Evolutionary conservation across 2,329 filamentous ascomycete genomes (phyloP).

Genomic region (Cordyceps pruinosa): DNA sequence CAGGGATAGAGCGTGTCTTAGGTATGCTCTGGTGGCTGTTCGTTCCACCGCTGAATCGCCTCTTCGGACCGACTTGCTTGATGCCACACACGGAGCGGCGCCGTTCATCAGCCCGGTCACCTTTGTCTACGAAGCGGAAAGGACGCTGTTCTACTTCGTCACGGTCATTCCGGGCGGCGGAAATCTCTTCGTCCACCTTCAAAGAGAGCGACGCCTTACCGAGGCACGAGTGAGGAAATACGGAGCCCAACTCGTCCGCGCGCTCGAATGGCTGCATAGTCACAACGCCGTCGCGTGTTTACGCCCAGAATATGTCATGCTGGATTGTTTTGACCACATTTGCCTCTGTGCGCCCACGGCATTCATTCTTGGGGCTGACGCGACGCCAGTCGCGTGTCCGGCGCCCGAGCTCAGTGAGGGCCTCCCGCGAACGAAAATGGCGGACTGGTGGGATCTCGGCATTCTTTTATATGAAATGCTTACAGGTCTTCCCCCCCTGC

Average conservation of each 20-base stretch:
- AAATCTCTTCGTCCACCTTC: constrained; percentile 8
- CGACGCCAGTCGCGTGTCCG: background rate
- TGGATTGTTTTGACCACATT: background rate
- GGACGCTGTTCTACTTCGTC: background rate
- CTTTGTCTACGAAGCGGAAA: background rate
- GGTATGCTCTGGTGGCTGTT: background rate
- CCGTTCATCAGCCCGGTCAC: background rate
- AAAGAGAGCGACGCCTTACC: background rate
- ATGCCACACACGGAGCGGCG: background rate
- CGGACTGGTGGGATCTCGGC: constrained; percentile 3
- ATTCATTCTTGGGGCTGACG: background rate
- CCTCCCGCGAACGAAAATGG: background rate
- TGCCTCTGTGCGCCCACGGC: background rate
- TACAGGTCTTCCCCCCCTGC: background rate
- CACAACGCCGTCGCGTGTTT: background rate
- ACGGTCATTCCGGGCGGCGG: background rate
- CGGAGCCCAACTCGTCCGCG: background rate
- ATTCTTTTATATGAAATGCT: background rate
- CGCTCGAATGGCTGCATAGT: constrained; percentile 1
- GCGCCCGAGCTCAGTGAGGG: background rate
- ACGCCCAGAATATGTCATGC: background rate
- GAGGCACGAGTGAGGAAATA: background rate
- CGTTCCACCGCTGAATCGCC: background rate
- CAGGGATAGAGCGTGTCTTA: background rate
- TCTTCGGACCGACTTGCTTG: background rate